phyloP scores from a whole-genome alignment of 441 rosid species.

The Gossypium trilobum region DNA sequence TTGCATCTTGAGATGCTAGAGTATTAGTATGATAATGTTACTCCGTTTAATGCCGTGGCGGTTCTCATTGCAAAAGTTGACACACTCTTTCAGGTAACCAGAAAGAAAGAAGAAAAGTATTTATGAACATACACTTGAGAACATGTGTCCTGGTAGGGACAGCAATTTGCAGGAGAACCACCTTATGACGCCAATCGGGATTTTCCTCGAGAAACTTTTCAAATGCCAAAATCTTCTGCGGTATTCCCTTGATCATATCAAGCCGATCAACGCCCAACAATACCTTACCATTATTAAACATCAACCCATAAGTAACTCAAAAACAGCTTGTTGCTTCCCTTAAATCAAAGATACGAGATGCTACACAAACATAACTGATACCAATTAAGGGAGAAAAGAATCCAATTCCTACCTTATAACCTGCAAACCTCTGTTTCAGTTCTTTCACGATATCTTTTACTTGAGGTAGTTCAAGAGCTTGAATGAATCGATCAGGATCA shows the following conservation, averaged over 20 bases:
- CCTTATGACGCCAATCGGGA: conserved; percentile 66
- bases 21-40: no score
- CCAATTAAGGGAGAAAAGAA: background rate
- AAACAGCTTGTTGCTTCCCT: background rate
- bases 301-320: conserved; percentile 1
- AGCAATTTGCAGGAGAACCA: conserved; percentile 71
- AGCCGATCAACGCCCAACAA: conserved; percentile 78
- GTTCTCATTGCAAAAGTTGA: background rate
- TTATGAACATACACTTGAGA: conserved; percentile 46
- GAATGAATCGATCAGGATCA: conserved; percentile 60
- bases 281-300: conserved; percentile 33
- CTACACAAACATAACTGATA: no score
- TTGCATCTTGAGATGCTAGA: no score
- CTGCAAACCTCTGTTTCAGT: conserved; percentile 54
- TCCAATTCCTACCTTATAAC: conserved; percentile 43
- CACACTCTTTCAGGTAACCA: background rate
- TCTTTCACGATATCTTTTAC: conserved; percentile 63
- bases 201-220: conserved; percentile 21
- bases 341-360: background rate
- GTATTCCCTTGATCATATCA: conserved; percentile 81
- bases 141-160: conserved; percentile 77
- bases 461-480: conserved; percentile 49
- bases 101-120: background rate
- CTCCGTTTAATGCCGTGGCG: no score
- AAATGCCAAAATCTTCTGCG: conserved; percentile 23